These are phyloP conservation scores for Vairimorpha necatrix DNA, from an alignment of 371 early-diverging fungal genomes.

Conservation along the genomic window DNA sequence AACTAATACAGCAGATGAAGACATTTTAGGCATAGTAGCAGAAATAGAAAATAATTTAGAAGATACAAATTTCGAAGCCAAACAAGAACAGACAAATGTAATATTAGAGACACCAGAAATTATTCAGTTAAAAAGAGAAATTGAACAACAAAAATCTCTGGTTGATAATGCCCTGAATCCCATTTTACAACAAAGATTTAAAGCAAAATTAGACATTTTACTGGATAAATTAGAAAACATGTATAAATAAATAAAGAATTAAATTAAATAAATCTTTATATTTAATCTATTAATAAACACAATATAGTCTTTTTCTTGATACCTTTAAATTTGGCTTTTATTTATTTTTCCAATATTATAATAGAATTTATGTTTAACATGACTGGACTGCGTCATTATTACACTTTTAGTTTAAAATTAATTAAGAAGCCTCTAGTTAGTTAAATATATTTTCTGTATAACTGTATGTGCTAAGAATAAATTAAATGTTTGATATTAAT, in stretches of 20 bases:
- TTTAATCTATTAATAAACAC: too few species aligned
- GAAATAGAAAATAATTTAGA: constrained; percentile 62
- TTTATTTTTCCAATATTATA: too few species aligned
- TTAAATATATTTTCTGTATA: too few species aligned
- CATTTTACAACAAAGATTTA: constrained; percentile 61
- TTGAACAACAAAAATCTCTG: constrained; percentile 19
- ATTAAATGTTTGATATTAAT: too few species aligned
- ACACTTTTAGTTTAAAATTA: too few species aligned
- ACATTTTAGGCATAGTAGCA: constrained; percentile 32
- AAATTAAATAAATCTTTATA: neutral
- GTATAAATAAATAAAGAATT: neutral
- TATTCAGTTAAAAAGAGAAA: constrained; percentile 6
- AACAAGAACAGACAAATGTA: neutral
- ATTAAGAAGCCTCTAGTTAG: too few species aligned
- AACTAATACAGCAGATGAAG: constrained; percentile 62
- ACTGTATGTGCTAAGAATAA: too few species aligned
- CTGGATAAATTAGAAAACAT: constrained; percentile 46
- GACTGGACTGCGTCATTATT: too few species aligned
- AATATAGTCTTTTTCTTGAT: neutral
- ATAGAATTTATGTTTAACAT: too few species aligned
- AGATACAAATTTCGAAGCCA: neutral
- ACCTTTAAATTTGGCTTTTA: too few species aligned
- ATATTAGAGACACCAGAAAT: neutral
- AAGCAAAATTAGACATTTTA: constrained; percentile 34
- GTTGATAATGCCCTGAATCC: constrained; percentile 58